Conservation (phyloP, 2,329 filamentous ascomycete genomes). For the Trichoderma harzianum region DNA sequence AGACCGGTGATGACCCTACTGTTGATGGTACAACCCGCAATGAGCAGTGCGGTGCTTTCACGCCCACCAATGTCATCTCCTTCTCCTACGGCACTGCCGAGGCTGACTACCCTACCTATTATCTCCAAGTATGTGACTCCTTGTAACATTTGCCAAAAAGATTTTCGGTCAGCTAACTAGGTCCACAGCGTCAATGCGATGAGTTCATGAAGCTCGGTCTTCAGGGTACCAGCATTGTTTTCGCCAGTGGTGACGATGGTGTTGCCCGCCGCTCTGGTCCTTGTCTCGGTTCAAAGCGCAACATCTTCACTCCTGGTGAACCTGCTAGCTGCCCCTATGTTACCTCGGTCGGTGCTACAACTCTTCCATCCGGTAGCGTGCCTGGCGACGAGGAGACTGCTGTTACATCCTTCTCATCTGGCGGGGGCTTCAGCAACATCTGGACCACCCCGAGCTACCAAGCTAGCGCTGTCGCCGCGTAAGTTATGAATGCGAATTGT, state of each 20-base stretch:
- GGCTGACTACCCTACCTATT: conserved; percentile 45
- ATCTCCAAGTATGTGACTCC: conserved; percentile 32
- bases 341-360: conserved; percentile 49
- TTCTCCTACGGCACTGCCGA: conserved; percentile 54
- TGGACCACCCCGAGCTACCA: conserved; percentile 49
- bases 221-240: conserved; percentile 48
- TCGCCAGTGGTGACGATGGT: conserved; percentile 32
- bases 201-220: conserved; percentile 58
- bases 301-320: conserved; percentile 47
- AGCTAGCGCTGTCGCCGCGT: conserved; percentile 25
- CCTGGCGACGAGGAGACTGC: conserved; percentile 21
- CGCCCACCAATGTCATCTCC: conserved; percentile 50
- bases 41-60: conserved; percentile 44
- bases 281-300: conserved; percentile 29
- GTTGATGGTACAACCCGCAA: conserved; percentile 40
- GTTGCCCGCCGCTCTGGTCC: conserved; percentile 20
- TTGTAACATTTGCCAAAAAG: too few relatives aligned
- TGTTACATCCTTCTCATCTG: conserved; percentile 40
- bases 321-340: conserved; percentile 48
- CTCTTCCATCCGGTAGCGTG: conserved; percentile 24
- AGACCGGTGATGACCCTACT: conserved; percentile 38
- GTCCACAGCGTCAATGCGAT: conserved; percentile 44
- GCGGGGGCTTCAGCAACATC: conserved; percentile 49
- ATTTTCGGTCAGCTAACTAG: neutral
- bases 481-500: neutral